Base-by-base conservation (phyloP, 768 basidiomycete genomes). In the Termitomyces sp. region DNA sequence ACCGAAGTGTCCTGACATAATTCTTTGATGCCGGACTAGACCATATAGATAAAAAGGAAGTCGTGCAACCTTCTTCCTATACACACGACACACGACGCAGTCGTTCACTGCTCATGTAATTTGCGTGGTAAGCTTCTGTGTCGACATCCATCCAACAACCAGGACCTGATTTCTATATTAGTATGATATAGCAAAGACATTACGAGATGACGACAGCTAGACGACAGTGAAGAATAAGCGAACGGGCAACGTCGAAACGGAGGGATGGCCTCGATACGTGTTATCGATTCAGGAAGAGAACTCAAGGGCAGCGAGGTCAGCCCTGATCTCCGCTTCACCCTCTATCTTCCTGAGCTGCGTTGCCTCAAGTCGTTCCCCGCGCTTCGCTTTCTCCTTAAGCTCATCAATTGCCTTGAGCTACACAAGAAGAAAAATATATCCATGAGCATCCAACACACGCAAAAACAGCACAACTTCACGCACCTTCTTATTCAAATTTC, bases 331-430 rank as follows among this genome's bases (percentile, higher is more conserved):
- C 9, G 71, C 82, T 74, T 98, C 96, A 9, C 89, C 88, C 45
- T 97, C 95, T 68, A 98, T 96, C 85, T 99, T 99, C 85, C 91
- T 92, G 67, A 96, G 78, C 75, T 99, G 96, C 18, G 96, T 99
- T 59, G 88, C 89, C 74, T 99, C 96, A 35, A 99, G 81, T 58
- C 89, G 85, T 73, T 98, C 96, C 0, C 97, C 96, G 39, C 91
- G 85, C 69, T 85, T 89, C 32, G 86, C 84, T 78, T 95, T 94
- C 66, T 92, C 92, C 79, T 98, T 98, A 54, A 99, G 85, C 69
- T 98, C 96, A 22, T 98, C 94, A 66, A 99, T 98, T n/a, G 96
- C 96, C 73, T 97, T 98, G 66, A 99, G 81, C 95, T 97, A 66
- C 40, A 20, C 54, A 24, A 35, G 16, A 24, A 58, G 9, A 56